Evolutionary conservation across 2,329 filamentous ascomycete genomes (phyloP).

Genomic region (Neonectria ditissima): DNA sequence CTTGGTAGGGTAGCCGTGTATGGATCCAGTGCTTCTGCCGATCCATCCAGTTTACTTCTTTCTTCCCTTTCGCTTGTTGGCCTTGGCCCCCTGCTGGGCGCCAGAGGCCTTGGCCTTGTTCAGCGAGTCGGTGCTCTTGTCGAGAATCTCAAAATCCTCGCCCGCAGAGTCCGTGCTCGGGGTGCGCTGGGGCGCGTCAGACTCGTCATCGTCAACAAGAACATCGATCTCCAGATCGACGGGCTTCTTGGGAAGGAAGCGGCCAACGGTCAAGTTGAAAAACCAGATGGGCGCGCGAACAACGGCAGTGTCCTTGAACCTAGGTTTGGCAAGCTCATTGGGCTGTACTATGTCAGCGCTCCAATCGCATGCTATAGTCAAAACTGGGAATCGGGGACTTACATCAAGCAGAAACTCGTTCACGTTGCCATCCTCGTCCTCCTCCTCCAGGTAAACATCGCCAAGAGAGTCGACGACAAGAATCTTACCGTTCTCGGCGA

Average conservation of each 20-base stretch:
- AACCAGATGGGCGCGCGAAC: constrained; percentile 81
- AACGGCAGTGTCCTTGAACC: constrained; percentile 84
- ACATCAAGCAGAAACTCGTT: constrained; percentile 91
- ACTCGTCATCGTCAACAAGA: constrained; percentile 58
- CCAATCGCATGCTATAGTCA: background rate
- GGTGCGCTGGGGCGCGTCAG: constrained; percentile 63
- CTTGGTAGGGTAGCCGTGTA: constrained; percentile 7
- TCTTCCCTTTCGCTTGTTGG: constrained; percentile 66
- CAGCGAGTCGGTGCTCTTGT: constrained; percentile 70
- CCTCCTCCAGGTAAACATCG: constrained; percentile 94
- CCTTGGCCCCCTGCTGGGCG: constrained; percentile 58
- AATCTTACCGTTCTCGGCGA: constrained; percentile 95
- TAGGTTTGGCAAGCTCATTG: constrained; percentile 82
- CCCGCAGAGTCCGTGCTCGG: constrained; percentile 68
- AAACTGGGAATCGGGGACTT: constrained; percentile 53
- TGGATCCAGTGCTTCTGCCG: background rate
- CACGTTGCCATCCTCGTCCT: constrained; percentile 85
- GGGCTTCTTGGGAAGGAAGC: constrained; percentile 57
- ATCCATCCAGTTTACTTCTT: constrained; percentile 58
- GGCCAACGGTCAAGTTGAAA: constrained; percentile 69
- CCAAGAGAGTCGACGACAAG: constrained; percentile 92
- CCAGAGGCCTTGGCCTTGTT: constrained; percentile 64
- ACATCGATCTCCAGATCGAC: constrained; percentile 53
- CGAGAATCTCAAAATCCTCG: constrained; percentile 73
- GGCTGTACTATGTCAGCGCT: constrained; percentile 63